Evolutionary conservation across 2,329 filamentous ascomycete species (phyloP), one percentile per base, ranked within the genome.

Genomic region (Nemania sp.): DNA sequence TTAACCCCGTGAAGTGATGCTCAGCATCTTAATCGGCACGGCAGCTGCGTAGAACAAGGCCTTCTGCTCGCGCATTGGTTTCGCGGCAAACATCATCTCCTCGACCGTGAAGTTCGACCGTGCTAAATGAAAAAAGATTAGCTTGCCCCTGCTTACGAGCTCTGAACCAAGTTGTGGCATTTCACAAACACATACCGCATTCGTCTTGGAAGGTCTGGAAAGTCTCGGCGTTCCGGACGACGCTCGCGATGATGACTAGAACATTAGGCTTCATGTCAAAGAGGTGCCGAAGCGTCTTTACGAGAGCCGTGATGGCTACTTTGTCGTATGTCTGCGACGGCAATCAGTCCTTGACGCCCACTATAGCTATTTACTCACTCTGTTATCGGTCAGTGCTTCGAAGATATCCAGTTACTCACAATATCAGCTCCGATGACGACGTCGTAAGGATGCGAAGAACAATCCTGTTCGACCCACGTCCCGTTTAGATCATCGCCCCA

Each of bases 211-310:
- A 88, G 25, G 78, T 75, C 66, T 82, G 78, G 71, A 88, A 87
- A 0, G 86, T 89, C 54, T 86, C 76, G 57, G 81, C 77, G 60
- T 88, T 89, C 57, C 87, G 81, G 55, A 89, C 78, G 0, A 86
- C 85, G 13, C 84, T 82, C 2, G 85, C 80, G 63, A 89, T 83
- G 57, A 89, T 74, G 47, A 87, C 82, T 46, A 81, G 69, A 48
- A 84, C 72, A 32, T 78, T 68, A 15, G 78, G 72, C 62, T 83
- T 81, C 63, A 82, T 76, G 40, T 83, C 78, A 67, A 87, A 84
- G 39, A 88, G 79, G 63, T 83, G 77, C 39, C 77, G 74, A 54
- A 88, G 71, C 3, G 85, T 87, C 43, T 79, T 78, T 25, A 86
- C 76, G 17, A 89, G 77, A 18, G 81, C 79, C n/a, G 81, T 80